Percentiles rank a stretch among this genome's conserved stretches.
phyloP scores from a whole-genome alignment of 352 stramenopile species.

The Phytophthora capsici region DNA sequence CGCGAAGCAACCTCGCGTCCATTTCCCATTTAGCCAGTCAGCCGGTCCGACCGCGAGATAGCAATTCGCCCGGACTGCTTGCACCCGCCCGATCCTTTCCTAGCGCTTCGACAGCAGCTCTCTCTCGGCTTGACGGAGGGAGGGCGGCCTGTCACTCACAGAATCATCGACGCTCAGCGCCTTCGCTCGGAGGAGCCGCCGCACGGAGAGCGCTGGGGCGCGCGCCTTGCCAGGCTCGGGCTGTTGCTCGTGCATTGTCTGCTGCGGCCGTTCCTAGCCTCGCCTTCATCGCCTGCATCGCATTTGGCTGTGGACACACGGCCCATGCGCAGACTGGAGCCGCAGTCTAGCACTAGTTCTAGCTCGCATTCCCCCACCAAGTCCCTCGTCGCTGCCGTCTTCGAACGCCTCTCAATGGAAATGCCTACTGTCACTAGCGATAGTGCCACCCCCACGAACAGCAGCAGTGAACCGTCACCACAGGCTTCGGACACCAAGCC shows the following conservation, averaged over 20 bases:
- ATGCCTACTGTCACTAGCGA: background rate
- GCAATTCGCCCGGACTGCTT: slow-evolving; percentile 5
- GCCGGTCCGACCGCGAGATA: slow-evolving; percentile 4
- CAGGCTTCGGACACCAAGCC: slow-evolving; percentile 20
- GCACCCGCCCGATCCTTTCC: background rate
- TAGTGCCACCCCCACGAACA: slow-evolving; percentile 36
- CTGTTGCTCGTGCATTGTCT: slow-evolving; percentile 40
- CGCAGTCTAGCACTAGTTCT: background rate
- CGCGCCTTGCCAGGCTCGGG: slow-evolving; percentile 44
- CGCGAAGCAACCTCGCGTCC: slow-evolving; percentile 7
- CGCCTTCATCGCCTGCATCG: slow-evolving; percentile 12
- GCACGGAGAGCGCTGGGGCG: slow-evolving; percentile 38
- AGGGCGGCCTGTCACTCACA: slow-evolving; percentile 9
- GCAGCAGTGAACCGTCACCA: slow-evolving; percentile 42
- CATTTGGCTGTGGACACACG: slow-evolving; percentile 9
- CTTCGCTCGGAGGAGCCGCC: slow-evolving; percentile 7
- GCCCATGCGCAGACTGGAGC: slow-evolving; percentile 14
- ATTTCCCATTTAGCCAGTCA: slow-evolving; percentile 43
- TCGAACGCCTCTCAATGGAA: slow-evolving; percentile 30
- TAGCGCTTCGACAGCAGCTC: slow-evolving; percentile 6
- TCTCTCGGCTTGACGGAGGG: slow-evolving; percentile 5
- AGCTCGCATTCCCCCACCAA: slow-evolving; percentile 18
- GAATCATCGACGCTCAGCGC: slow-evolving; percentile 19
- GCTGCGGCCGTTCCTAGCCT: slow-evolving; percentile 36
- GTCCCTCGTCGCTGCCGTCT: slow-evolving; percentile 21